These are phyloP conservation scores for Globisporangium nodosum DNA, from an alignment of 352 stramenopile species.

Conservation along the genomic window DNA sequence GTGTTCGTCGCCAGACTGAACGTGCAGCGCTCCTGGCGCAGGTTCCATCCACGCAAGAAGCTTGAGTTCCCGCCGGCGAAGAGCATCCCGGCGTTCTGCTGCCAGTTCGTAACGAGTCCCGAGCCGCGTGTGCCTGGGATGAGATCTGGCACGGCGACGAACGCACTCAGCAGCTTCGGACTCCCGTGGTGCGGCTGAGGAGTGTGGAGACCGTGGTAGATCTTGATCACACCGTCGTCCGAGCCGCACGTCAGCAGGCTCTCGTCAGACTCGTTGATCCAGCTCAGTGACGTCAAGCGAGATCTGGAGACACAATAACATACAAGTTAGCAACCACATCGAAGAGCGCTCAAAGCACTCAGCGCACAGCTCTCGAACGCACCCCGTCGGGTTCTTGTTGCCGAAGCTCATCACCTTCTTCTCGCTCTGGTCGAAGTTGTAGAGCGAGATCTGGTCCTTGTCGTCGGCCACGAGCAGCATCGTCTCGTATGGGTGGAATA, in stretches of 20 bases:
- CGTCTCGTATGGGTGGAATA: slow-evolving; percentile 95
- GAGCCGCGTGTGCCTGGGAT: slow-evolving; percentile 86
- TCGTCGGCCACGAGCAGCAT: slow-evolving; percentile 94
- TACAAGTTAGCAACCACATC: slow-evolving; percentile 1
- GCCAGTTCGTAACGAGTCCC: slow-evolving; percentile 95
- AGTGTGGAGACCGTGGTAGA: slow-evolving; percentile 89
- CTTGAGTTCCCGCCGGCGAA: slow-evolving; percentile 92
- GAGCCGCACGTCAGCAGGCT: slow-evolving; percentile 94
- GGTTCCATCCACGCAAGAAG: slow-evolving; percentile 92
- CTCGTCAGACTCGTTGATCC: slow-evolving; percentile 95
- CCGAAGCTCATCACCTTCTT: slow-evolving; percentile 75
- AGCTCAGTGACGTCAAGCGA: slow-evolving; percentile 92
- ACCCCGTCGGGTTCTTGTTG: slow-evolving; percentile 83
- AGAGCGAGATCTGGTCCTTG: slow-evolving; percentile 92
- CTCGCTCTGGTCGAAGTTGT: slow-evolving; percentile 91
- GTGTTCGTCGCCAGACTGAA: slow-evolving; percentile 81
- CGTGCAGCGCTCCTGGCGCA: slow-evolving; percentile 88
- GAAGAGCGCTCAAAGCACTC: not conserved
- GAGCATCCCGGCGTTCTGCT: slow-evolving; percentile 88
- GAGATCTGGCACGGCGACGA: slow-evolving; percentile 92
- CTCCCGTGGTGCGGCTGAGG: slow-evolving; percentile 30
- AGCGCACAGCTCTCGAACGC: slow-evolving; percentile 1
- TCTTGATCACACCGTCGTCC: slow-evolving; percentile 95
- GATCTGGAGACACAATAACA: slow-evolving; percentile 28
- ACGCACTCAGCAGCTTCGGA: slow-evolving; percentile 89